These are phyloP conservation scores for Aspergillus novoparasiticus DNA, from an alignment of 2,329 filamentous ascomycete genomes.

Conservation along the genomic window DNA sequence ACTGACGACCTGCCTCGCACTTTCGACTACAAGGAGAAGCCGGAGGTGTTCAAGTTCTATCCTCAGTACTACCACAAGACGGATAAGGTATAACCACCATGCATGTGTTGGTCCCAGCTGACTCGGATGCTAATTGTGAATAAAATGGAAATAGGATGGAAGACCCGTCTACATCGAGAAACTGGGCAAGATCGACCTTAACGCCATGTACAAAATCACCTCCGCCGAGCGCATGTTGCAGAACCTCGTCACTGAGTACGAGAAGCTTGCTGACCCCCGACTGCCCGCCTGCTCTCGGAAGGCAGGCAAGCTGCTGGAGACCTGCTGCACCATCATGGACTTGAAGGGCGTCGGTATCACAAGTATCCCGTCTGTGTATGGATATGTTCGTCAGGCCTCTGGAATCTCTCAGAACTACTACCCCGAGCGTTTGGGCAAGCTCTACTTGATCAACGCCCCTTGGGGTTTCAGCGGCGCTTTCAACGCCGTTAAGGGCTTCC, in stretches of 20 bases:
- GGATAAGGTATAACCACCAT: constrained; percentile 49
- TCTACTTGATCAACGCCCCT: constrained; percentile 97
- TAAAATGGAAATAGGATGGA: constrained; percentile 68
- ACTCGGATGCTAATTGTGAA: constrained; percentile 10
- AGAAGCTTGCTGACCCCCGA: constrained; percentile 90
- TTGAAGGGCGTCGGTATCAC: constrained; percentile 87
- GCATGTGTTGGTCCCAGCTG: background rate
- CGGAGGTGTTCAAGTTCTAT: constrained; percentile 85
- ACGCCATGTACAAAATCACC: constrained; percentile 89
- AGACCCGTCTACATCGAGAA: constrained; percentile 97
- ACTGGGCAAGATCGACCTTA: constrained; percentile 89
- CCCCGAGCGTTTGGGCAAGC: constrained; percentile 90
- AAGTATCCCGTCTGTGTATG: constrained; percentile 81
- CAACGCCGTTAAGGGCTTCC: constrained; percentile 84
- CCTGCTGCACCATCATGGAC: constrained; percentile 98
- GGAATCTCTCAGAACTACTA: constrained; percentile 98
- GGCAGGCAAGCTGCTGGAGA: constrained; percentile 85
- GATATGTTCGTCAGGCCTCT: constrained; percentile 82
- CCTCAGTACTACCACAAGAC: constrained; percentile 97
- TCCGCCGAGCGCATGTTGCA: constrained; percentile 89
- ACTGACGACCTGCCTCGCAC: constrained; percentile 78
- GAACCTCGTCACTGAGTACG: constrained; percentile 97
- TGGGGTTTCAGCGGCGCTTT: constrained; percentile 93
- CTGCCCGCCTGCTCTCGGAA: constrained; percentile 95
- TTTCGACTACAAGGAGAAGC: constrained; percentile 87